phyloP scores from a whole-genome alignment of 2,329 filamentous ascomycete genomes.

The Sclerotinia trifoliorum region DNA sequence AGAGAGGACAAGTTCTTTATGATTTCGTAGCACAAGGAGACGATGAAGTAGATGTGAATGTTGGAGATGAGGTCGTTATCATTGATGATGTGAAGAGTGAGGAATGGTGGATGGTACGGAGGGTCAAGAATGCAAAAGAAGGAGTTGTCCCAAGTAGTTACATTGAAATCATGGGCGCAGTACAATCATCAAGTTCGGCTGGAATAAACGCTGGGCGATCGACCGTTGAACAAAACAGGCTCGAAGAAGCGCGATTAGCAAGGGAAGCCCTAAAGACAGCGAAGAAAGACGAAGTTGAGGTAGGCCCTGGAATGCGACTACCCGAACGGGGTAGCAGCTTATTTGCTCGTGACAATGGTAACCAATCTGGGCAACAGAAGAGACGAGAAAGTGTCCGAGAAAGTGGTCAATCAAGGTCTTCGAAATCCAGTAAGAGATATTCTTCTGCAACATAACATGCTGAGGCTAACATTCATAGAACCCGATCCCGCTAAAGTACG shows the following conservation, averaged over 20 bases:
- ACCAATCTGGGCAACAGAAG: slow-evolving; percentile 69
- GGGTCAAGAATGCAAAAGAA: slow-evolving; percentile 88
- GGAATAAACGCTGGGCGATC: slow-evolving; percentile 63
- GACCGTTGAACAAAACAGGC: slow-evolving; percentile 70
- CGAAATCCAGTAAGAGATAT: slow-evolving; percentile 67
- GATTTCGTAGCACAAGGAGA: slow-evolving; percentile 97
- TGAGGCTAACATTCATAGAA: slow-evolving; percentile 51
- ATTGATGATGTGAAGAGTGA: slow-evolving; percentile 90
- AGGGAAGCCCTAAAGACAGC: slow-evolving; percentile 71
- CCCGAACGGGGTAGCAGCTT: slow-evolving; percentile 80
- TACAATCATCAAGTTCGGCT: slow-evolving; percentile 50
- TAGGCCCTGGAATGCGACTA: slow-evolving; percentile 74
- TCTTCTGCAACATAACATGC: slow-evolving; percentile 29
- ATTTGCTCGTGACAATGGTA: slow-evolving; percentile 62
- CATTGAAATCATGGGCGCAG: slow-evolving; percentile 77
- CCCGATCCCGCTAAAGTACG: slow-evolving; percentile 80
- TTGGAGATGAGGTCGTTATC: slow-evolving; percentile 87
- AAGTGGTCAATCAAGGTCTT: slow-evolving; percentile 53
- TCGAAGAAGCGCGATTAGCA: slow-evolving; percentile 80
- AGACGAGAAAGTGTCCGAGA: slow-evolving; percentile 66
- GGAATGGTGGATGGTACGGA: slow-evolving; percentile 96
- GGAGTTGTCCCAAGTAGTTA: slow-evolving; percentile 97
- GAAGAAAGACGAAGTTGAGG: slow-evolving; percentile 62
- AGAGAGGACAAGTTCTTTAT: slow-evolving; percentile 84
- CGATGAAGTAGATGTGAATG: slow-evolving; percentile 89